Percentiles rank a stretch among this genome's conserved stretches.
Conservation (phyloP, 352 stramenopile genomes). For the Nothophytophthora sp. region DNA sequence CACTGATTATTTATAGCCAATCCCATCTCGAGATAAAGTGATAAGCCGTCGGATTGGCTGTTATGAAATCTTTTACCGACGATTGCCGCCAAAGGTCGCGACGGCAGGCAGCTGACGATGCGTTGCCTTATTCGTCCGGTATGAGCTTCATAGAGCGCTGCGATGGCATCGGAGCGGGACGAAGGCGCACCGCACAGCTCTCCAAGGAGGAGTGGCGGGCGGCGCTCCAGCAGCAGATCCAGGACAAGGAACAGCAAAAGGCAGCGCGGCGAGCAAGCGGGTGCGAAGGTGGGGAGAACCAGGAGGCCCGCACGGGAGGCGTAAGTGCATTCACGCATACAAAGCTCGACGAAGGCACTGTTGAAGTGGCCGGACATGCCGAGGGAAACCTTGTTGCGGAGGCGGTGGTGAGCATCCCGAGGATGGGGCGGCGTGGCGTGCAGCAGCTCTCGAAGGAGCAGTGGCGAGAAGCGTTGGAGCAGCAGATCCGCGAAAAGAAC, state of each 20-base stretch:
- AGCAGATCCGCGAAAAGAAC: constrained; percentile 55
- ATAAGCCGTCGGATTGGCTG: not conserved
- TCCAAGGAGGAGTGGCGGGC: constrained; percentile 38
- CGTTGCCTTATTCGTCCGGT: too few species aligned
- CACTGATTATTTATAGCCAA: constrained; percentile 29
- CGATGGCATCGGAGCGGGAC: constrained; percentile 7
- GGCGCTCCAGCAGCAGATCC: constrained; percentile 35
- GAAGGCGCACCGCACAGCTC: constrained; percentile 25
- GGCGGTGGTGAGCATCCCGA: not conserved
- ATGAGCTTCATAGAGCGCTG: constrained; percentile 17
- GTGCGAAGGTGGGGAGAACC: too few species aligned
- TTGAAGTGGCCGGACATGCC: too few species aligned
- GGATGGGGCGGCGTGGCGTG: constrained; percentile 31
- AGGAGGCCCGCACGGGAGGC: too few species aligned
- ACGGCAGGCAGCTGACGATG: too few species aligned
- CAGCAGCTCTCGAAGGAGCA: constrained; percentile 38
- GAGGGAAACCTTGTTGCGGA: too few species aligned
- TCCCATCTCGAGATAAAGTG: too few species aligned
- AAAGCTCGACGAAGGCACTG: too few species aligned
- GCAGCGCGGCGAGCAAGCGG: not conserved
- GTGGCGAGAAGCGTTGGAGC: constrained; percentile 47
- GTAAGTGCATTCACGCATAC: too few species aligned
- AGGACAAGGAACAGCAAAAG: constrained; percentile 28
- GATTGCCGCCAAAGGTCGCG: not conserved
- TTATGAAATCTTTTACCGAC: not conserved